phyloP scores from a whole-genome alignment of 768 basidiomycete species.

The Russula brevipes region DNA sequence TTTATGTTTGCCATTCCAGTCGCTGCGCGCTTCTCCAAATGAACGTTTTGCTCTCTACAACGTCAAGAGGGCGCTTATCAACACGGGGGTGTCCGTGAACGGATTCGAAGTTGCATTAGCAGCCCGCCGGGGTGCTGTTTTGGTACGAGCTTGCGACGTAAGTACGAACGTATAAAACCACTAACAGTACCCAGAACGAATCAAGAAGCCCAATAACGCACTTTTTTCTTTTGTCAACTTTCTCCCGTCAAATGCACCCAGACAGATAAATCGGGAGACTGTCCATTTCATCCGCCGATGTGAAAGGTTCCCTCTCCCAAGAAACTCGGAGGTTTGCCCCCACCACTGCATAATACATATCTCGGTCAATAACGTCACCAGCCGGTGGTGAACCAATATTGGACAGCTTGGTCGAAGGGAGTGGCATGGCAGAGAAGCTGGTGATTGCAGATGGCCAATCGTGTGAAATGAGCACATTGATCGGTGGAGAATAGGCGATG shows the following conservation, averaged over 20 bases:
- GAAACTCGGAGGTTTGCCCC: constrained; percentile 65
- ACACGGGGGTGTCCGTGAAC: constrained; percentile 43
- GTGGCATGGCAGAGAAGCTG: constrained; percentile 51
- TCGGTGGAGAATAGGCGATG: constrained; percentile 53
- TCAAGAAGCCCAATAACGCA: constrained; percentile 55
- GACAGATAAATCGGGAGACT: constrained; percentile 75
- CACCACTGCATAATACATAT: constrained; percentile 77
- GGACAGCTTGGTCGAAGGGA: constrained; percentile 40
- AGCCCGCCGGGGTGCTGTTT: constrained; percentile 41
- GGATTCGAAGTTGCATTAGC: constrained; percentile 69
- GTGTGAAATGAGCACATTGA: constrained; percentile 81
- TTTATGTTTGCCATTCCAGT: constrained; percentile 52
- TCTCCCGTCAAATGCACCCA: constrained; percentile 82
- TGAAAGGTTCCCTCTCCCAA: constrained; percentile 95
- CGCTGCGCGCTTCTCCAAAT: constrained; percentile 62
- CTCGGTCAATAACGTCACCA: constrained; percentile 68
- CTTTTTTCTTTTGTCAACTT: constrained; percentile 64
- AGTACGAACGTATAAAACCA: constrained; percentile 99
- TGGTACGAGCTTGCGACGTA: constrained; percentile 43
- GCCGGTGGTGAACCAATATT: constrained; percentile 49
- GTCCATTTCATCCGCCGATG: constrained; percentile 68
- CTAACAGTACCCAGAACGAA: constrained; percentile 38
- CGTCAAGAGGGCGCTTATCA: constrained; percentile 50
- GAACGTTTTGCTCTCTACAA: constrained; percentile 53
- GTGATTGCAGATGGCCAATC: constrained; percentile 67